Conservation (phyloP, 2,329 filamentous ascomycete species). For the Mycosphaerella sp. region DNA sequence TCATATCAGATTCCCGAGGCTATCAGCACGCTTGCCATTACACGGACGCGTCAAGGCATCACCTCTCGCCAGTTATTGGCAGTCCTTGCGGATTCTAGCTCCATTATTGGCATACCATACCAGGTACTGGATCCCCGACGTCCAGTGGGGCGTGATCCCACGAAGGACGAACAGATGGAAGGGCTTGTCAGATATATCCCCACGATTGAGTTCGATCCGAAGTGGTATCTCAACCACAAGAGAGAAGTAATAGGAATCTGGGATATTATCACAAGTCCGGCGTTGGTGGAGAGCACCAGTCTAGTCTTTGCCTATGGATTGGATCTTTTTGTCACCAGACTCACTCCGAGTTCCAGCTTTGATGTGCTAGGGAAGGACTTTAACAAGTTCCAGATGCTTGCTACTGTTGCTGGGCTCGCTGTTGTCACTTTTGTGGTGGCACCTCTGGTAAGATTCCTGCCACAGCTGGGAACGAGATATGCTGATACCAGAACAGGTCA, state of each 20-base stretch:
- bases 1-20: conserved; percentile 73
- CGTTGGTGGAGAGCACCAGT: conserved; percentile 84
- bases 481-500: conserved; percentile 38
- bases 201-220: conserved; percentile 74
- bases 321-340: conserved; percentile 80
- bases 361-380: conserved; percentile 92
- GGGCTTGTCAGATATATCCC: conserved; percentile 72
- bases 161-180: conserved; percentile 71
- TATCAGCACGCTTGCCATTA: conserved; percentile 74
- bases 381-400: conserved; percentile 77
- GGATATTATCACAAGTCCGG: conserved; percentile 67
- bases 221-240: conserved; percentile 71
- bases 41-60: conserved; percentile 87
- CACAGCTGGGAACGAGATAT: neutral
- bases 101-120: conserved; percentile 74
- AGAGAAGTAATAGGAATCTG: conserved; percentile 73
- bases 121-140: conserved; percentile 76
- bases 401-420: conserved; percentile 74
- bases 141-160: conserved; percentile 78
- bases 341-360: conserved; percentile 83
- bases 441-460: conserved; percentile 64
- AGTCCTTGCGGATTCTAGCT: conserved; percentile 64
- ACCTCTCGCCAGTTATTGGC: conserved; percentile 75
- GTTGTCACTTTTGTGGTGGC: conserved; percentile 70
- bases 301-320: conserved; percentile 81